phyloP scores from a whole-genome alignment of 1,139 yeast genomes.

The Geotrichum aggregatum region DNA sequence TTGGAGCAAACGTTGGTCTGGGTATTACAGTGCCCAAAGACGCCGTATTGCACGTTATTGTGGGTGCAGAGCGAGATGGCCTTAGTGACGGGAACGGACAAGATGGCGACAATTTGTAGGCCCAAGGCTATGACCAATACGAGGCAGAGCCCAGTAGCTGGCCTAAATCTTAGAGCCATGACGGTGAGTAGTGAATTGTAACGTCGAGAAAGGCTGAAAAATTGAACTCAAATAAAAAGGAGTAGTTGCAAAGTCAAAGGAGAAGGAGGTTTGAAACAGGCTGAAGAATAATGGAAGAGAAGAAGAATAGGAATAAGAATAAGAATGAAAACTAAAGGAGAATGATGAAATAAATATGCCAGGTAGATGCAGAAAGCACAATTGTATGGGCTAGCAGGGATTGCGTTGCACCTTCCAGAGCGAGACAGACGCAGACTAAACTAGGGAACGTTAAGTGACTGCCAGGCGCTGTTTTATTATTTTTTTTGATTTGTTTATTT shows the following conservation, averaged over 20 bases:
- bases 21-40: conserved; percentile 70
- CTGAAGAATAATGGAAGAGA: background rate
- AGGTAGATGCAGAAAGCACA: too few relatives aligned
- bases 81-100: conserved; percentile 62
- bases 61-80: conserved; percentile 49
- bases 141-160: conserved; percentile 42
- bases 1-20: conserved; percentile 47
- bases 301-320: background rate
- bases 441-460: too few relatives aligned
- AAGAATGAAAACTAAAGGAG: background rate
- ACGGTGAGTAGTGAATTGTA: background rate
- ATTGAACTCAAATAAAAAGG: too few relatives aligned
- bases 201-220: background rate
- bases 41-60: conserved; percentile 64
- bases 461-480: too few relatives aligned
- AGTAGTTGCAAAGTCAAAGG: background rate
- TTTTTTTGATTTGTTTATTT: too few relatives aligned
- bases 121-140: conserved; percentile 49
- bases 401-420: too few relatives aligned
- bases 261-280: too few relatives aligned
- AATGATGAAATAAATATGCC: background rate
- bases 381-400: too few relatives aligned
- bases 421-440: too few relatives aligned
- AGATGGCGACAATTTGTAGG: conserved; percentile 51
- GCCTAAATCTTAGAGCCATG: conserved; percentile 38